Evolutionary conservation across 2,329 filamentous ascomycete species (phyloP).

Genomic region (Phoma sp.): DNA sequence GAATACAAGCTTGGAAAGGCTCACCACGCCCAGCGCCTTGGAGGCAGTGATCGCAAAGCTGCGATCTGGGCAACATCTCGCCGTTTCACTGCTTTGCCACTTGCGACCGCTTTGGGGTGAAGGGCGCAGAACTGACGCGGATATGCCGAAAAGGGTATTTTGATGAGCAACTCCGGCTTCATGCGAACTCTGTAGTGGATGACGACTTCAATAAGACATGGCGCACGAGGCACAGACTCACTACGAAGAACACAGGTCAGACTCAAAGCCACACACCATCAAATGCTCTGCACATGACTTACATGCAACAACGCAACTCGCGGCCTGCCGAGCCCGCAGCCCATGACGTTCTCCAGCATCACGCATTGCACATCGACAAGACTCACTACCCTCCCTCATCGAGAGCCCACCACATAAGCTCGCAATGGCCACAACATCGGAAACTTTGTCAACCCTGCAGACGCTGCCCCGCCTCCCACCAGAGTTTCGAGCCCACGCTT

Average conservation of each 20-base stretch:
- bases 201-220: not conserved
- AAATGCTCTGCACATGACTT: not conserved
- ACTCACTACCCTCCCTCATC: not conserved
- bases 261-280: not conserved
- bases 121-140: not conserved
- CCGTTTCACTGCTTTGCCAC: slow-evolving; percentile 11
- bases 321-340: not conserved
- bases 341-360: not conserved
- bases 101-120: not conserved
- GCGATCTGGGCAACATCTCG: slow-evolving; percentile 2
- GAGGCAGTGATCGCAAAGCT: not conserved
- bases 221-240: not conserved
- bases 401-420: not conserved
- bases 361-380: not conserved
- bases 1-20: not conserved
- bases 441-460: not conserved
- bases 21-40: not conserved
- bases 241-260: not conserved
- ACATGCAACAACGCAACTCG: not conserved
- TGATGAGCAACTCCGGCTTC: not conserved
- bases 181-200: not conserved
- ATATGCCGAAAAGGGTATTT: not conserved
- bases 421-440: not conserved
- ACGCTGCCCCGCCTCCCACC: not conserved
- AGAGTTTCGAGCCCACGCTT: not conserved